These are phyloP conservation scores for Niveomyces coronatus DNA, from an alignment of 2,329 filamentous ascomycete genomes.

Conservation along the genomic window DNA sequence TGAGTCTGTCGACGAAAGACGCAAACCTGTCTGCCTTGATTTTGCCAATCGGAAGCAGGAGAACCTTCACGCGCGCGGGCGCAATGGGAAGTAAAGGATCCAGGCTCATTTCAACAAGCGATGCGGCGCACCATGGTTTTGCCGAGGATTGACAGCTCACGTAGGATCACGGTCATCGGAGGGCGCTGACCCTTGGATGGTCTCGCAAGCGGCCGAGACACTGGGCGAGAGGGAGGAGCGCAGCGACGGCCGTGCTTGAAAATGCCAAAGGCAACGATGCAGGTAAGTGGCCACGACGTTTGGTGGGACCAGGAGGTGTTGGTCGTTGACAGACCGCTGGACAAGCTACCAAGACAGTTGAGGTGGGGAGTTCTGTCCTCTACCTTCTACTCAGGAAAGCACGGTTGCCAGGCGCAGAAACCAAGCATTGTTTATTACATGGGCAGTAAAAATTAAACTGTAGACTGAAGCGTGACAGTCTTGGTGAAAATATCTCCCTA, in stretches of 20 bases:
- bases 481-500: too few species aligned
- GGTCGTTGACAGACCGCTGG: background rate
- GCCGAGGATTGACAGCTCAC: background rate
- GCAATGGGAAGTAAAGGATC: slow-evolving; percentile 86
- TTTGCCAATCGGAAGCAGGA: slow-evolving; percentile 76
- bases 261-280: slow-evolving; percentile 1
- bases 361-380: slow-evolving; percentile 5
- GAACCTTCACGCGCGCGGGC: slow-evolving; percentile 79
- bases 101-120: slow-evolving; percentile 63
- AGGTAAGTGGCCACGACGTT: slow-evolving; percentile 3
- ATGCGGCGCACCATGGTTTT: slow-evolving; percentile 17
- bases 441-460: too few species aligned
- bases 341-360: background rate
- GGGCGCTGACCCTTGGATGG: too few species aligned
- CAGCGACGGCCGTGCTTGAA: background rate
- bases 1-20: slow-evolving; percentile 67
- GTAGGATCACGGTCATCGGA: too few species aligned
- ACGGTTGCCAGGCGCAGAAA: too few species aligned
- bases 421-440: too few species aligned
- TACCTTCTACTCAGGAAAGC: too few species aligned
- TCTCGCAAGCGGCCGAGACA: too few species aligned
- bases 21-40: slow-evolving; percentile 76
- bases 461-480: too few species aligned
- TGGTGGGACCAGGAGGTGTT: slow-evolving; percentile 7
- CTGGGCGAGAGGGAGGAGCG: too few species aligned